A percentile compares a stretch with the other conserved stretches of the same genome.
phyloP scores from a whole-genome alignment of 352 stramenopile species.

The Phytopythium ostracodes region DNA sequence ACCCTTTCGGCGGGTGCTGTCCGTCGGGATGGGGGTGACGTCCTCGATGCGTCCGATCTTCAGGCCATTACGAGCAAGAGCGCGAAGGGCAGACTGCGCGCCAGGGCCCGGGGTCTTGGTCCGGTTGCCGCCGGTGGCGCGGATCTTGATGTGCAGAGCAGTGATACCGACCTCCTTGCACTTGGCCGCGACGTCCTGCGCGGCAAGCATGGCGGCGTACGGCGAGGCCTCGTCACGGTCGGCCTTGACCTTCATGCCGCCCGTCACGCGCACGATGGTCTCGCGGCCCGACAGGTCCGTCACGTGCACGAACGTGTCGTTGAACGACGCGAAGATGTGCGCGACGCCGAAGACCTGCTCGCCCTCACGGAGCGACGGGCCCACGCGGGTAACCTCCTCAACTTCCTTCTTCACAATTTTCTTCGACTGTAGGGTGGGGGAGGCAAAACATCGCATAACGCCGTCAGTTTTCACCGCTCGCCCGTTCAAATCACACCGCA shows the following conservation, averaged over 20 bases:
- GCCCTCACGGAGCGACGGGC: conserved; percentile 93
- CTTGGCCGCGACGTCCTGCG: conserved; percentile 97
- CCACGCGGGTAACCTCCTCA: conserved; percentile 91
- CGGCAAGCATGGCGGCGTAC: conserved; percentile 99
- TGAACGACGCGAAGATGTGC: conserved; percentile 99
- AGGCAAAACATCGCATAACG: too few species aligned
- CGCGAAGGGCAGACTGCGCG: conserved; percentile 97
- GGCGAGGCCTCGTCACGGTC: conserved; percentile 99
- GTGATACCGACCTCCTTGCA: conserved; percentile 99
- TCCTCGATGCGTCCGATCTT: conserved; percentile 99
- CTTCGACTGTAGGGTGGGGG: conserved; percentile 84
- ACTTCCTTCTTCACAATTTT: conserved; percentile 88
- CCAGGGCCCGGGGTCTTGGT: conserved; percentile 98
- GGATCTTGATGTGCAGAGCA: conserved; percentile 99
- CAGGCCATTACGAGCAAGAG: conserved; percentile 98
- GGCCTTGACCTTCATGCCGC: conserved; percentile 99
- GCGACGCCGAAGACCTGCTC: conserved; percentile 99
- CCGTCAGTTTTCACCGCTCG: background rate
- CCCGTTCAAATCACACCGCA: background rate
- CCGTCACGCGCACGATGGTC: conserved; percentile 99
- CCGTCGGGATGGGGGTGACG: conserved; percentile 99
- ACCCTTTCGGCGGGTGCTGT: conserved; percentile 98
- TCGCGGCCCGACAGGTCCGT: conserved; percentile 99
- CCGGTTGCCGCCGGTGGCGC: conserved; percentile 98
- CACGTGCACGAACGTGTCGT: conserved; percentile 99